Evolutionary conservation across 441 rosid species (phyloP).

Genomic region (Melastoma candidum): DNA sequence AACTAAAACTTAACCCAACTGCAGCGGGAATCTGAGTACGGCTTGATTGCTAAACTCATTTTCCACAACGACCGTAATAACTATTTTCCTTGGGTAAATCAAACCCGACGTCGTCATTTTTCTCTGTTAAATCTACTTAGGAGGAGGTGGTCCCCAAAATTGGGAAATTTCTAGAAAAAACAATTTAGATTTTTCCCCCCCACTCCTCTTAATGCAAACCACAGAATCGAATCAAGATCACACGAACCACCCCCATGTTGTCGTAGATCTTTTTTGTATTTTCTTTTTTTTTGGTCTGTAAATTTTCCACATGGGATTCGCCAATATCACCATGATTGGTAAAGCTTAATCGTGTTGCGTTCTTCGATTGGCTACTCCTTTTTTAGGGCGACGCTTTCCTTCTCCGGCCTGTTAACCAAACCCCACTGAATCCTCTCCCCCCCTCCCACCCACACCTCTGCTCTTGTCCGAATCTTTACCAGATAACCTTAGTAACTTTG

Average conservation of each 20-base stretch:
- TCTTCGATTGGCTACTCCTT: constrained; percentile 12
- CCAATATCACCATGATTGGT: constrained; percentile 20
- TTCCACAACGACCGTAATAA: constrained; percentile 7
- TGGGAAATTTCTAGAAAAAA: too few relatives aligned
- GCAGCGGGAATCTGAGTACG: too few relatives aligned
- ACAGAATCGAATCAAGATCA: too few relatives aligned
- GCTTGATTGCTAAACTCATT: too few relatives aligned
- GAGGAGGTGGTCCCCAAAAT: too few relatives aligned
- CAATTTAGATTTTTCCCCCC: too few relatives aligned
- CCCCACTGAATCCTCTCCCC: background rate
- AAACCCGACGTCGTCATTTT: background rate
- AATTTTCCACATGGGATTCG: constrained; percentile 33
- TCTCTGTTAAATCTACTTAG: too few relatives aligned
- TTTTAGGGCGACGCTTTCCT: background rate
- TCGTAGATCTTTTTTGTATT: too few relatives aligned
- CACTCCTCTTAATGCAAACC: too few relatives aligned
- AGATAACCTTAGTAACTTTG: too few relatives aligned
- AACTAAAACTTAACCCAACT: too few relatives aligned
- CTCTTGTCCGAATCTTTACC: background rate
- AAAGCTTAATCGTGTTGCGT: constrained; percentile 3
- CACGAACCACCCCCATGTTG: too few relatives aligned
- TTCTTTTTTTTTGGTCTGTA: background rate
- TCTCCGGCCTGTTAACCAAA: background rate
- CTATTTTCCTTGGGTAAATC: constrained; percentile 13
- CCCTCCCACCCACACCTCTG: background rate